Evolutionary conservation across 2,329 filamentous ascomycete species (phyloP).

Genomic region (Aphanocladium album): DNA sequence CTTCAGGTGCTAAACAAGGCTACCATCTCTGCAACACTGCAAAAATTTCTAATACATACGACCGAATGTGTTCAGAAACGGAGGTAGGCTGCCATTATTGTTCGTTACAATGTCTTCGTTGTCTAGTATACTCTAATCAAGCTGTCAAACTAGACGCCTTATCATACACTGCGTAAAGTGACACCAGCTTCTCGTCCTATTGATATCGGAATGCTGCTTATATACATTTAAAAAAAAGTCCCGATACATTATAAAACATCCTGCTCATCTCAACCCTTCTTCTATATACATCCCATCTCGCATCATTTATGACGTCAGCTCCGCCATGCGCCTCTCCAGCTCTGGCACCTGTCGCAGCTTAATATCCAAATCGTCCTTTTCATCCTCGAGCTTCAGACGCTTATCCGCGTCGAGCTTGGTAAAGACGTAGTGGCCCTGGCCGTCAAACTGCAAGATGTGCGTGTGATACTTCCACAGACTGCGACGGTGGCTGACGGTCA

Average conservation of each 20-base stretch:
- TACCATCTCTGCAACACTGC: too few species aligned
- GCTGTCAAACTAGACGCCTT: background rate
- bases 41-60: too few species aligned
- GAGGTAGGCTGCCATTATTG: too few species aligned
- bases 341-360: slow-evolving; percentile 81
- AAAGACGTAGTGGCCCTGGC: slow-evolving; percentile 87
- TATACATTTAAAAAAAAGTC: background rate
- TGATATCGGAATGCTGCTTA: background rate
- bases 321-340: slow-evolving; percentile 76
- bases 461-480: slow-evolving; percentile 97
- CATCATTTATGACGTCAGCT: slow-evolving; percentile 53
- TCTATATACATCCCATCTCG: too few species aligned
- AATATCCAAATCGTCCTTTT: slow-evolving; percentile 90
- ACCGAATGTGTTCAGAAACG: too few species aligned
- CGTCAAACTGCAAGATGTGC: slow-evolving; percentile 93
- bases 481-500: slow-evolving; percentile 89
- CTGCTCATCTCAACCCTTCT: background rate
- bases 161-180: slow-evolving; percentile 8
- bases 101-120: background rate
- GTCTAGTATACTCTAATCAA: background rate
- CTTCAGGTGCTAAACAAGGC: too few species aligned
- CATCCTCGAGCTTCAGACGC: slow-evolving; percentile 82
- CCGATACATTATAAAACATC: background rate
- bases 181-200: background rate
- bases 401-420: slow-evolving; percentile 83